A percentile compares a stretch with the other conserved stretches of the same genome.
Conservation (phyloP, 768 basidiomycete genomes). For the Auricularia sp. region DNA sequence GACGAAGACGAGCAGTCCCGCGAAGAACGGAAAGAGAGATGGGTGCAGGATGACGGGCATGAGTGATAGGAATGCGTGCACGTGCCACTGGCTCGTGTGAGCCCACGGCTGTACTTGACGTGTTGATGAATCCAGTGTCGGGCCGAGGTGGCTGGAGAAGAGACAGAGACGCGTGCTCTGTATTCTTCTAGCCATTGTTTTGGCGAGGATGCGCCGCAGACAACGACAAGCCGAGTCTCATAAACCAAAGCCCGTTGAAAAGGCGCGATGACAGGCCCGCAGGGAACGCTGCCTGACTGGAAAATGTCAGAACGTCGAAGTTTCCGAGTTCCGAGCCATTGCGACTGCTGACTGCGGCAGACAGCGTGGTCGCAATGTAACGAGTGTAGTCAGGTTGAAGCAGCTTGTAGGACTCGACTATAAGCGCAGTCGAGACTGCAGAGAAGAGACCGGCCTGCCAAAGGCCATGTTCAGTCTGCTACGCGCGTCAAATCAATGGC, state of each 20-base stretch:
- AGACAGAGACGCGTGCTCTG: not conserved
- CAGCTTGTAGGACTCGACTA: not conserved
- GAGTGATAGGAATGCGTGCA: not conserved
- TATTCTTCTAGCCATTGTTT: not conserved
- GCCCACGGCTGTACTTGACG: too few relatives aligned
- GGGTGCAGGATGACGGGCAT: not conserved
- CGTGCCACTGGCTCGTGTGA: not conserved
- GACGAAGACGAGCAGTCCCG: not conserved
- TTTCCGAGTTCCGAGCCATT: not conserved
- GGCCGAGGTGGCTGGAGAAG: not conserved
- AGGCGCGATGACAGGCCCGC: not conserved
- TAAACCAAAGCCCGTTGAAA: not conserved
- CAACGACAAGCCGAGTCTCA: not conserved
- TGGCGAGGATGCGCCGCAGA: not conserved
- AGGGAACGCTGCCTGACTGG: not conserved
- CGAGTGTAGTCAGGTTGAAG: not conserved
- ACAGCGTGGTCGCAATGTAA: not conserved
- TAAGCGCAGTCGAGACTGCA: not conserved
- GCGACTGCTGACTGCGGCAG: not conserved
- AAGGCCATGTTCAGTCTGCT: too few relatives aligned
- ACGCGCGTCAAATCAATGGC: not conserved
- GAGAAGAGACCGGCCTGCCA: not conserved
- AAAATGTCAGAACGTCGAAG: not conserved
- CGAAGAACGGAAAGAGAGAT: not conserved
- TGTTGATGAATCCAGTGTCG: not conserved